Conservation (phyloP, 2,329 filamentous ascomycete genomes). For the Venturia carpophila region DNA sequence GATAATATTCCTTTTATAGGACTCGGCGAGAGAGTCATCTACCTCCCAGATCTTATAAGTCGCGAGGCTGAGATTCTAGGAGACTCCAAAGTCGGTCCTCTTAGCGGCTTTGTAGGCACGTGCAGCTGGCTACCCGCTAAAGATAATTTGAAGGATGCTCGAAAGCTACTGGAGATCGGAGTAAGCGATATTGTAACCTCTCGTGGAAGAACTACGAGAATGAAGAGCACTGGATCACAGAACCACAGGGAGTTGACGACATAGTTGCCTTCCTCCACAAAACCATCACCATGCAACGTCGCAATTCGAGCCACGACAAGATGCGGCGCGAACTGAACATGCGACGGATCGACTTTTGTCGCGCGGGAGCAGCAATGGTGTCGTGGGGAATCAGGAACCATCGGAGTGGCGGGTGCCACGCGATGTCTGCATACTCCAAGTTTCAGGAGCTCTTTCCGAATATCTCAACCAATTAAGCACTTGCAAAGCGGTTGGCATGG, state of each 20-base stretch:
- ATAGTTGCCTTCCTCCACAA: constrained; percentile 20
- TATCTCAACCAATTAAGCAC: background rate
- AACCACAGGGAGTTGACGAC: constrained; percentile 23
- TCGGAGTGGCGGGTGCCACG: background rate
- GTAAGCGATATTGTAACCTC: too few species aligned
- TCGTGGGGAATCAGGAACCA: constrained; percentile 10
- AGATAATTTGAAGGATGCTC: constrained; percentile 3
- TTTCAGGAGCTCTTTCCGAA: background rate
- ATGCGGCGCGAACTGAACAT: too few species aligned
- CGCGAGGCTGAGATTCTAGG: constrained; percentile 22
- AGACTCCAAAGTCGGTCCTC: background rate
- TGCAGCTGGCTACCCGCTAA: constrained; percentile 21
- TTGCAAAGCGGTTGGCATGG: background rate
- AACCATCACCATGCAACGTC: background rate
- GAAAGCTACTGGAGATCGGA: too few species aligned
- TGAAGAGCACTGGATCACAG: constrained; percentile 24
- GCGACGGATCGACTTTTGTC: too few species aligned
- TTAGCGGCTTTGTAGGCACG: constrained; percentile 22
- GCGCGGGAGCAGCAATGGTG: background rate
- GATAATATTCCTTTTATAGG: constrained; percentile 23
- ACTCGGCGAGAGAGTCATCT: constrained; percentile 22
- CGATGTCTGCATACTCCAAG: background rate
- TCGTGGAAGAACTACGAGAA: constrained; percentile 21
- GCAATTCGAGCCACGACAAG: background rate
- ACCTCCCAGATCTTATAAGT: constrained; percentile 22